A percentile compares a stretch with the other conserved stretches of the same genome.
Conservation (phyloP, 2,329 filamentous ascomycete genomes). For the Spiromastix sp. region DNA sequence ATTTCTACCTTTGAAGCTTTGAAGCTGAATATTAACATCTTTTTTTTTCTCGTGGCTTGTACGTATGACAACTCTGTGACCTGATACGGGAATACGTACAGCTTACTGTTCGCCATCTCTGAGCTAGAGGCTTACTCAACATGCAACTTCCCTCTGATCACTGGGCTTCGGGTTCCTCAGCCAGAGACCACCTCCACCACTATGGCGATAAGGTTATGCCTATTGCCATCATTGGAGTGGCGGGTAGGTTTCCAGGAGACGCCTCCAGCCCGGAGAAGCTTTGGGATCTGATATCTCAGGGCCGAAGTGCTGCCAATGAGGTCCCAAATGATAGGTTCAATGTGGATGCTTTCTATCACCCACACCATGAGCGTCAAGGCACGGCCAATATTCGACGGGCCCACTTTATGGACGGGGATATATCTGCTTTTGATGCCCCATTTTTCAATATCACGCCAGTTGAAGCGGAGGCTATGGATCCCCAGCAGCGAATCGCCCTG, state of each 20-base stretch:
- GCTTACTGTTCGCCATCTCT: too few relatives aligned
- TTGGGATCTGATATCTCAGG: slow-evolving; percentile 12
- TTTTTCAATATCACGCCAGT: slow-evolving; percentile 74
- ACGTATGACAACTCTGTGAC: too few relatives aligned
- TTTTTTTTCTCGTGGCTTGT: too few relatives aligned
- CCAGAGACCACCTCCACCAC: too few relatives aligned
- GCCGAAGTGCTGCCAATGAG: slow-evolving; percentile 6
- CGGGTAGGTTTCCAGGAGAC: slow-evolving; percentile 14
- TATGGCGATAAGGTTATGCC: too few relatives aligned
- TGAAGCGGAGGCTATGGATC: slow-evolving; percentile 56
- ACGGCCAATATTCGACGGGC: not conserved
- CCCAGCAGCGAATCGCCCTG: slow-evolving; percentile 44
- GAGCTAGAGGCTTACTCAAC: too few relatives aligned
- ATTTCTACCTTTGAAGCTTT: too few relatives aligned
- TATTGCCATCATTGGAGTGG: slow-evolving; percentile 15
- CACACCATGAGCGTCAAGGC: slow-evolving; percentile 1
- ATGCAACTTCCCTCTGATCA: too few relatives aligned
- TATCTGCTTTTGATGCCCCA: slow-evolving; percentile 56
- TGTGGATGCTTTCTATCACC: slow-evolving; percentile 3
- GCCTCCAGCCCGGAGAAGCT: slow-evolving; percentile 9
- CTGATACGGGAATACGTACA: too few relatives aligned
- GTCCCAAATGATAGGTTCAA: slow-evolving; percentile 15
- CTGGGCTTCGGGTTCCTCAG: too few relatives aligned
- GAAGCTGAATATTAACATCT: too few relatives aligned
- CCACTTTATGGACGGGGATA: slow-evolving; percentile 1